Conservation (phyloP, 345 rosid species). For the Murraya paniculata region DNA sequence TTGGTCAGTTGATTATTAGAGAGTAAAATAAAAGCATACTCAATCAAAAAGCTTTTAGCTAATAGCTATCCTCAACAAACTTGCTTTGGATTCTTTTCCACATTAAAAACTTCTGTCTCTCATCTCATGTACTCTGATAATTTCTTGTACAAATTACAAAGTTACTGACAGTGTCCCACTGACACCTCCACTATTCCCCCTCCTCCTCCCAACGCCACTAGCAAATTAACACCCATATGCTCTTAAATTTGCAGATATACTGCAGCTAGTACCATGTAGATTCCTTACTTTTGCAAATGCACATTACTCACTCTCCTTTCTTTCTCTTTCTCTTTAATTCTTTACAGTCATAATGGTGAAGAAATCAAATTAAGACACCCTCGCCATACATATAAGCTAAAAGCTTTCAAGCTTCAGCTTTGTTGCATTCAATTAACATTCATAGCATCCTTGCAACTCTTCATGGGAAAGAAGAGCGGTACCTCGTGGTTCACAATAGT, state of each 20-base stretch:
- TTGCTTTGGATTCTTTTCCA: slow-evolving; percentile 53
- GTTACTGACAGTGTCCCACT: slow-evolving; percentile 2
- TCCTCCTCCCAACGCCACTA: background rate
- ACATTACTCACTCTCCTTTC: background rate
- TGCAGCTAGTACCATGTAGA: slow-evolving; percentile 25
- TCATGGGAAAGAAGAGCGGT: slow-evolving; percentile 70
- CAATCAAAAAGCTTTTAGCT: background rate
- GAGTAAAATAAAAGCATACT: background rate
- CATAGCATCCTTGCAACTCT: background rate
- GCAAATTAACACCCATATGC: background rate
- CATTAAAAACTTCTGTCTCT: slow-evolving; percentile 32
- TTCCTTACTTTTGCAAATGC: slow-evolving; percentile 22
- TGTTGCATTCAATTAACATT: too few relatives aligned
- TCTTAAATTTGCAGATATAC: slow-evolving; percentile 11
- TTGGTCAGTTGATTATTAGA: slow-evolving; percentile 18
- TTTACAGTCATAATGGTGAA: background rate
- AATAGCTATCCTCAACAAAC: slow-evolving; percentile 14
- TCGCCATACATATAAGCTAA: background rate
- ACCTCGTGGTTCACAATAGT: slow-evolving; percentile 77
- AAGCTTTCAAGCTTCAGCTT: background rate
- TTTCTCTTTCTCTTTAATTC: background rate
- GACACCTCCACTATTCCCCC: slow-evolving; percentile 7
- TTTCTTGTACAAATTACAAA: slow-evolving; percentile 5
- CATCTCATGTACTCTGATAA: slow-evolving; percentile 11
- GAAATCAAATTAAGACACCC: background rate